Base-by-base conservation (phyloP, 164 flowering plant genomes). In the Kingdonia uniflora region DNA sequence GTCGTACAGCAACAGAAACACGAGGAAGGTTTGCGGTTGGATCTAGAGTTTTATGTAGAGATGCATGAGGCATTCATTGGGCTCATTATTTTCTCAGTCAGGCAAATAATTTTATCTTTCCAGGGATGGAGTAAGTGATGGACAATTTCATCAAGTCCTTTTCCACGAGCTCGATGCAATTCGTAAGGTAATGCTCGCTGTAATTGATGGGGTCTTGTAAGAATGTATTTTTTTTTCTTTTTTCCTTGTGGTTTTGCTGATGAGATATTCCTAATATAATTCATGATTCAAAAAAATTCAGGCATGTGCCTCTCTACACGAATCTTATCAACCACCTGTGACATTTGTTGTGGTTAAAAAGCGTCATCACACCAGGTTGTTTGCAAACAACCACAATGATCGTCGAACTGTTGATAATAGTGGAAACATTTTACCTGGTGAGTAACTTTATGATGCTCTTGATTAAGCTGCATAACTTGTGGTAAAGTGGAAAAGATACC, bases 121-220 rank as follows among this genome's bases (percentile, higher is more conserved):
- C 76, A 88, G 96, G 74, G 96, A 88, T 73, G 95, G 97, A 26
- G 95, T 88, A 0, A 81, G 89, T 55, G 95, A 88, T 55, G 97
- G 97, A 1, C 91, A 88, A 44, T 88, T 88, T 54, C 85, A 85
- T 67, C 95, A 88, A 69, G 97, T 88, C 12, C 60, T 88, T 57
- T 69, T 88, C 4, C 71, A 78, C 67, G 97, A 88, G 41, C 76
- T 88, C 29, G 91, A 85, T 71, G 97, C 97, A 17, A 88, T 85
- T 26, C 86, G 95, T 0, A 83, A 72, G 92, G 97, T 85, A 63
- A 55, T 29, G 35, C 35, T 3, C 35, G 8, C 8, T 29, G 8
- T 3, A 29, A 3, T 29, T 29, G 4, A 29, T 8, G 33, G 20
- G 5, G n/a, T n/a, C n/a, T n/a, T n/a, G n/a, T n/a, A n/a, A n/a